These are phyloP conservation scores for Xylaria sp. DNA, from an alignment of 2,329 filamentous ascomycete species.

Conservation along the genomic window DNA sequence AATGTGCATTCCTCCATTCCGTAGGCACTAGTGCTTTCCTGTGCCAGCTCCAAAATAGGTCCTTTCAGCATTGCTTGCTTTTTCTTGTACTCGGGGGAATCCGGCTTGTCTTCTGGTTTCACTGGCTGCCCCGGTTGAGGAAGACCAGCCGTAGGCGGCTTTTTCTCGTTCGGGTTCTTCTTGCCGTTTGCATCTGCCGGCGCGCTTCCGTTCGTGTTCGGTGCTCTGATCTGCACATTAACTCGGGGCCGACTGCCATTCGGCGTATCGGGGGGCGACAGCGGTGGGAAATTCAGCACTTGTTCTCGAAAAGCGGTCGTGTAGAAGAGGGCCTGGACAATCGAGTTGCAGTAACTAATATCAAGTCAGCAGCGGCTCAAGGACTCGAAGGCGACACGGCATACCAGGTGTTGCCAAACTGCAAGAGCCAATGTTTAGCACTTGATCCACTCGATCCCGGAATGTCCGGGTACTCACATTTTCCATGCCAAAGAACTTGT, in stretches of 20 bases:
- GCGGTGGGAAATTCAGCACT: constrained; percentile 87
- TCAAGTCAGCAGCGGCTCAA: constrained; percentile 42
- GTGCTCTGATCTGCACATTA: constrained; percentile 69
- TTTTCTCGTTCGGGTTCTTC: constrained; percentile 65
- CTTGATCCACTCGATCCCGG: constrained; percentile 17
- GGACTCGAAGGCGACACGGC: constrained; percentile 40
- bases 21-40: constrained; percentile 81
- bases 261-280: constrained; percentile 75
- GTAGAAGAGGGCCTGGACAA: constrained; percentile 96
- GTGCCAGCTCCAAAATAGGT: constrained; percentile 84
- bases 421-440: constrained; percentile 51
- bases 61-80: constrained; percentile 90
- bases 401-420: constrained; percentile 99
- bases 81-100: constrained; percentile 97
- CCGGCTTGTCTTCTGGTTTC: constrained; percentile 89
- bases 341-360: constrained; percentile 94
- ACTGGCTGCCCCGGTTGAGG: constrained; percentile 62
- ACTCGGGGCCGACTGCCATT: constrained; percentile 67
- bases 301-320: constrained; percentile 93
- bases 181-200: constrained; percentile 57
- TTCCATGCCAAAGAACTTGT: constrained; percentile 98
- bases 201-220: constrained; percentile 60
- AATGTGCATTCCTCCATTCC: constrained; percentile 96
- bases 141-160: constrained; percentile 64
- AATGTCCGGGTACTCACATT: constrained; percentile 70